Conservation (phyloP, 2,329 filamentous ascomycete species). For the Ascochyta fabae region DNA sequence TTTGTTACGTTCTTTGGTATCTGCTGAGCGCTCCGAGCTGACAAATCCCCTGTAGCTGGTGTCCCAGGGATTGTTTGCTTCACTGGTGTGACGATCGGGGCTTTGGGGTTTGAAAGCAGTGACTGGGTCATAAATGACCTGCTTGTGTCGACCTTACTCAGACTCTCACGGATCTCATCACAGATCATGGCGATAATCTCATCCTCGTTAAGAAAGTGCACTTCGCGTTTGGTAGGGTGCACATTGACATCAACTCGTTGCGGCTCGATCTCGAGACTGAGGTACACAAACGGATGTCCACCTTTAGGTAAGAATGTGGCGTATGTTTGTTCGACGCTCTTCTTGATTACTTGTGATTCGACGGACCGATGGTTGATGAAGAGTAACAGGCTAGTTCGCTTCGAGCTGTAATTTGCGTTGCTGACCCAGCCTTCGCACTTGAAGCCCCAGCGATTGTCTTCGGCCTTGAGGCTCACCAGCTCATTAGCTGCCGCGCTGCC, state of each 20-base stretch:
- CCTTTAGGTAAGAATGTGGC: conserved; percentile 87
- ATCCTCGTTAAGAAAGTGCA: conserved; percentile 97
- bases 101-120: conserved; percentile 61
- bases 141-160: conserved; percentile 90
- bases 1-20: conserved; percentile 35
- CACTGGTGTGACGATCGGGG: conserved; percentile 50
- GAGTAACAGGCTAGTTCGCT: conserved; percentile 83
- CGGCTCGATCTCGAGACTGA: conserved; percentile 91
- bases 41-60: conserved; percentile 28
- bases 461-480: conserved; percentile 74
- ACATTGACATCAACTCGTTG: conserved; percentile 95
- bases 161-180: conserved; percentile 74
- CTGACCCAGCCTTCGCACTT: conserved; percentile 80
- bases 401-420: conserved; percentile 93
- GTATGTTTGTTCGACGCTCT: conserved; percentile 90
- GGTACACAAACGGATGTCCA: conserved; percentile 90
- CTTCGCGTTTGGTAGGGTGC: conserved; percentile 94
- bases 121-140: conserved; percentile 95
- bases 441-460: conserved; percentile 83
- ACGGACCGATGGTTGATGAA: conserved; percentile 98
- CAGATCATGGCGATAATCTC: conserved; percentile 91
- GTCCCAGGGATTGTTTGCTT: conserved; percentile 41
- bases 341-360: conserved; percentile 86
- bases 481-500: conserved; percentile 86
- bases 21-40: conserved; percentile 39